phyloP scores from a whole-genome alignment of 768 basidiomycete species.

The Lactifluus subvellereus region DNA sequence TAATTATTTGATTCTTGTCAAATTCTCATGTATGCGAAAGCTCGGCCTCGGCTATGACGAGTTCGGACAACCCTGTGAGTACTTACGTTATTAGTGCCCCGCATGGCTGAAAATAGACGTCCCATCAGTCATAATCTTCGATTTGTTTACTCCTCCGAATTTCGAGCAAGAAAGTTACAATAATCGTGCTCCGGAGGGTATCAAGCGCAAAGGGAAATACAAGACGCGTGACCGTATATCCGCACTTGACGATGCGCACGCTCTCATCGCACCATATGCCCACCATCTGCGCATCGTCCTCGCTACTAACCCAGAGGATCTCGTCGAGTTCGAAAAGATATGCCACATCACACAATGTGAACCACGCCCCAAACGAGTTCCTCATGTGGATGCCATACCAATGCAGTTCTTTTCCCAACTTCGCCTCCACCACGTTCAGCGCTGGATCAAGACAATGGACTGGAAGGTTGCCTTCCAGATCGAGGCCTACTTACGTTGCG shows the following conservation, averaged over 20 bases:
- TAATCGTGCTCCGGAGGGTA: slow-evolving; percentile 31
- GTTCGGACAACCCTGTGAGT: slow-evolving; percentile 2
- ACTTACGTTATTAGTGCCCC: background rate
- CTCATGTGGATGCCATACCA: slow-evolving; percentile 46
- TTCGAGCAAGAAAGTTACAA: slow-evolving; percentile 57
- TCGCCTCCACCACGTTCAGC: slow-evolving; percentile 41
- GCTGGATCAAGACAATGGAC: slow-evolving; percentile 40
- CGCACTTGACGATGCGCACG: slow-evolving; percentile 53
- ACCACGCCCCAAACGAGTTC: slow-evolving; percentile 25
- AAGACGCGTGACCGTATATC: slow-evolving; percentile 47
- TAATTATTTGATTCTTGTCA: slow-evolving; percentile 2
- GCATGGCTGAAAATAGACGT: background rate
- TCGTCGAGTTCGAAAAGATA: slow-evolving; percentile 47
- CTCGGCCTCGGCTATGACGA: slow-evolving; percentile 6
- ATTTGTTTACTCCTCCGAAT: slow-evolving; percentile 43
- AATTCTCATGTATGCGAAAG: slow-evolving; percentile 14
- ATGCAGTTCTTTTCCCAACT: slow-evolving; percentile 46
- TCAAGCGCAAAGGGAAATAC: slow-evolving; percentile 30
- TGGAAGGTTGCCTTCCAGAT: slow-evolving; percentile 75
- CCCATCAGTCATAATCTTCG: slow-evolving; percentile 7
- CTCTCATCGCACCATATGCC: slow-evolving; percentile 58
- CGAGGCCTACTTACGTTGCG: slow-evolving; percentile 60
- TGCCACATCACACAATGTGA: slow-evolving; percentile 46
- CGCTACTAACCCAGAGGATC: slow-evolving; percentile 39
- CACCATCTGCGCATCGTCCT: slow-evolving; percentile 62